Evolutionary conservation across 129 eudicot species (phyloP).

Genomic region (sunflower (Helianthus annuus)): DNA sequence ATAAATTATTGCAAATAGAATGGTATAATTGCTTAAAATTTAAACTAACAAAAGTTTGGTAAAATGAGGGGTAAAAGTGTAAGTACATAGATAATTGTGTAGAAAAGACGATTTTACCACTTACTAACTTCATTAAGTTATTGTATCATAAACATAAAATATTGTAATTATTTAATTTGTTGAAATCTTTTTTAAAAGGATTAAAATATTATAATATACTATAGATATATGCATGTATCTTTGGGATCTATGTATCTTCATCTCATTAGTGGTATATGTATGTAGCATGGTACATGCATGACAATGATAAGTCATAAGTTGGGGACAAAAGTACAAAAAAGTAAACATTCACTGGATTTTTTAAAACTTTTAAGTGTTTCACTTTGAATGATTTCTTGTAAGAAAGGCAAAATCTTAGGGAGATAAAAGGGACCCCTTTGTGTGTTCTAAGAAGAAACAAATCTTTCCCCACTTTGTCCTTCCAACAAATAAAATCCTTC

Average conservation of each 20-base stretch:
- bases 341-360: conserved; percentile 28
- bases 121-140: no score
- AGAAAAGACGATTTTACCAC: no score
- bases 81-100: no score
- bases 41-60: no score
- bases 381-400: conserved; percentile 24
- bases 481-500: conserved; percentile 27
- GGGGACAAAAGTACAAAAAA: conserved; percentile 26
- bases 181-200: no score
- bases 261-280: background rate
- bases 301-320: conserved; percentile 22
- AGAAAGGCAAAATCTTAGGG: conserved; percentile 24
- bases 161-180: no score
- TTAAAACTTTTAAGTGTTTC: conserved; percentile 11
- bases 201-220: no score
- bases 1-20: no score
- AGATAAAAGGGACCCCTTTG: conserved; percentile 21
- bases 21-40: no score
- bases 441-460: conserved; percentile 29
- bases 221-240: no score
- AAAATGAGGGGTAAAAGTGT: no score
- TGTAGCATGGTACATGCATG: conserved; percentile 14
- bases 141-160: no score
- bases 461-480: conserved; percentile 24
- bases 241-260: background rate